Base-by-base conservation (phyloP, 148 eudicot genomes). In the Bassia scoparia region DNA sequence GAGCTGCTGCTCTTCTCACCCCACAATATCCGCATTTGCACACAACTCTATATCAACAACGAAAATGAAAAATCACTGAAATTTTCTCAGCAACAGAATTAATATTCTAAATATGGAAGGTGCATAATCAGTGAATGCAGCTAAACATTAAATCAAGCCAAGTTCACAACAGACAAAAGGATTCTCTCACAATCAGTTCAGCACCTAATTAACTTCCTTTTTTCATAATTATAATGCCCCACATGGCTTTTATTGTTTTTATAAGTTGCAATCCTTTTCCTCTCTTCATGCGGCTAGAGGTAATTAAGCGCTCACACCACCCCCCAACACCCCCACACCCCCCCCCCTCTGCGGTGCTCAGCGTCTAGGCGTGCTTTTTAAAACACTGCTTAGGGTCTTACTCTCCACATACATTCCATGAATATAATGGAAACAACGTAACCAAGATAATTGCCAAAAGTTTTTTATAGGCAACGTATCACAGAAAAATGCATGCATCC, bases 11-110 rank as follows among this genome's bases (percentile, higher is more conserved):
- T 90, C 88, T 76, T 79, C 80, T 33, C 76, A 75, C 65, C 96
- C 96, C 92, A 78, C 96, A 90, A 64, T 70, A 79, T 70, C 92
- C 92, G 77, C 96, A 90, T 68, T 86, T 88, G 84, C 96, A 90
- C 59, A 85, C 84, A 69, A 90, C 90, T 77, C 96, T 90, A 71
- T 53, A 76, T 41, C 46, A 41, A 78, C 29, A 61, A 58, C 56
- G 53, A 29, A 24, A 24, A 54, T 1, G 41, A 21, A 73, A 69
- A 70, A 60, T 67, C 71, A 74, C 53, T 67, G 6, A 13, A 55
- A 33, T 4, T 29, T 50, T 53, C 49, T 54, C 61, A 61, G 66
- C 21, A 46, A 24, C 29, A 53, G 50, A 73, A 76, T 9, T 18
- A 20, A 71, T 15, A 68, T 34, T 58, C 41, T 3, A n/a, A 33